Evolutionary conservation across 768 basidiomycete genomes (phyloP).

Genomic region (Psilocybe sp.): DNA sequence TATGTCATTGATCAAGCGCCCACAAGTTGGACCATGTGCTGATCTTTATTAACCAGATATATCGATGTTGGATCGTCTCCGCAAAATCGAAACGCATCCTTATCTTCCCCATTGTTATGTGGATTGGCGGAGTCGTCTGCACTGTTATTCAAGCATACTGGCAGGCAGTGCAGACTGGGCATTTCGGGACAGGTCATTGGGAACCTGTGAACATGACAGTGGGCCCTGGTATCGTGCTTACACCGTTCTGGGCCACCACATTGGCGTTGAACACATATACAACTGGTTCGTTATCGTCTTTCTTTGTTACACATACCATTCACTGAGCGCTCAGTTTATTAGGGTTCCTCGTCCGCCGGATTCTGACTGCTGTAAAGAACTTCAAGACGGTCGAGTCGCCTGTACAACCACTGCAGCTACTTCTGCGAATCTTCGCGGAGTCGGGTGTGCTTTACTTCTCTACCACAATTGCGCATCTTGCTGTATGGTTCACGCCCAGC

Average conservation of each 20-base stretch:
- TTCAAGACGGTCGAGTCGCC: too few species aligned
- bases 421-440: too few species aligned
- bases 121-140: slow-evolving; percentile 4
- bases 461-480: too few species aligned
- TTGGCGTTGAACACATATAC: slow-evolving; percentile 4
- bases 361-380: too few species aligned
- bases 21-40: too few species aligned
- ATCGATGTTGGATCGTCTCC: slow-evolving; percentile 6
- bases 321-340: too few species aligned
- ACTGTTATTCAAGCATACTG: slow-evolving; percentile 7
- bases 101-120: not conserved
- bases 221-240: slow-evolving; percentile 4
- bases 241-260: slow-evolving; percentile 3
- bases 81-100: not conserved
- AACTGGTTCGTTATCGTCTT: not conserved
- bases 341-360: too few species aligned
- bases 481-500: too few species aligned
- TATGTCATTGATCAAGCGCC: not conserved
- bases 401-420: too few species aligned
- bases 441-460: too few species aligned
- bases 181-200: not conserved
- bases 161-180: slow-evolving; percentile 5
- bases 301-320: too few species aligned
- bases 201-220: slow-evolving; percentile 7
- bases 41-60: not conserved